Evolutionary conservation across 2,329 filamentous ascomycete species (phyloP).

Genomic region (Epichloe sibirici): DNA sequence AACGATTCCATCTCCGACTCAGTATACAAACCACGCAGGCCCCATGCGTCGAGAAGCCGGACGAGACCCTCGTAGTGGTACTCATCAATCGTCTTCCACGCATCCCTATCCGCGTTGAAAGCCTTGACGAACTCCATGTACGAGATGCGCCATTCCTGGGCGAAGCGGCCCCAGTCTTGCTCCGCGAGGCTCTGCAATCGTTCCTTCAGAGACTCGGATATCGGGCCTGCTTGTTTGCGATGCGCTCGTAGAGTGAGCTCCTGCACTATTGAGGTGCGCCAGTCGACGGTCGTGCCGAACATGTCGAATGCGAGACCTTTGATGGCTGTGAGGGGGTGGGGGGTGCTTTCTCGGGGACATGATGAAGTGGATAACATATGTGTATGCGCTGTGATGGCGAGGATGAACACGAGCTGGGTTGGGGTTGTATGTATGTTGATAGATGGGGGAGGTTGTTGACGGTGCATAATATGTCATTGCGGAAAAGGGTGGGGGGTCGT

Average conservation of each 20-base stretch:
- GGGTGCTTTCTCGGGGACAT: constrained; percentile 1
- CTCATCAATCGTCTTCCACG: constrained; percentile 60
- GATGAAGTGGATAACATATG: too few relatives aligned
- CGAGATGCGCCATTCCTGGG: constrained; percentile 55
- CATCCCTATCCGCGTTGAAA: constrained; percentile 33
- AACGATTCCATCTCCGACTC: constrained; percentile 51
- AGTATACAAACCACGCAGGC: constrained; percentile 46
- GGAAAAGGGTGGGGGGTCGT: too few relatives aligned
- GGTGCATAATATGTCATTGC: too few relatives aligned
- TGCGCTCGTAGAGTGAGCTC: constrained; percentile 41
- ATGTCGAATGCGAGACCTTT: constrained; percentile 62
- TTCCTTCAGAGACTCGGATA: constrained; percentile 33
- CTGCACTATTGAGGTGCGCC: constrained; percentile 54
- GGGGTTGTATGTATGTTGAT: too few relatives aligned
- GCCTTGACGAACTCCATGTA: constrained; percentile 49
- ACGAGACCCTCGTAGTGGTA: constrained; percentile 55
- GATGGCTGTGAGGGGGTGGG: constrained; percentile 20
- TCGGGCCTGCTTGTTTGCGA: constrained; percentile 33
- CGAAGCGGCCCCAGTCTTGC: constrained; percentile 51
- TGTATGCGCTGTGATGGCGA: too few relatives aligned
- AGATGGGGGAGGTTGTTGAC: too few relatives aligned
- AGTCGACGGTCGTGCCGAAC: constrained; percentile 72
- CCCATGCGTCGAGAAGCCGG: constrained; percentile 42
- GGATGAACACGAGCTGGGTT: too few relatives aligned
- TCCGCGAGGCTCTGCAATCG: constrained; percentile 38